Percentiles rank a stretch among this genome's conserved stretches.
phyloP scores from a whole-genome alignment of 305 asterid genomes.

The Euphrasia arctica region DNA sequence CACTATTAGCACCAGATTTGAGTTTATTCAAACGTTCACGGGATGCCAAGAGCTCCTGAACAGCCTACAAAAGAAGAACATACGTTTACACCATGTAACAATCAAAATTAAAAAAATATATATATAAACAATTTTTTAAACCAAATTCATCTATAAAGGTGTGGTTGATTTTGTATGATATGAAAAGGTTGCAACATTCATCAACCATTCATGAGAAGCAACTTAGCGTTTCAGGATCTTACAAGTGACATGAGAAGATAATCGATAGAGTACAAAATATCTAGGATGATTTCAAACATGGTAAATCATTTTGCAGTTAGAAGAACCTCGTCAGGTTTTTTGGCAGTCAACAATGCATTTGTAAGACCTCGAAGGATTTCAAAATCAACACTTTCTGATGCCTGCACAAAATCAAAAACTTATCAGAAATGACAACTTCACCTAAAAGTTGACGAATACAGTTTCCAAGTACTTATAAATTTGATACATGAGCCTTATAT shows the following conservation, averaged over 20 bases:
- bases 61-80: constrained; percentile 55
- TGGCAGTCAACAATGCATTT: constrained; percentile 73
- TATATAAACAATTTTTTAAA: too few species aligned
- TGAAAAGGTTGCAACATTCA: constrained; percentile 8
- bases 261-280: neutral
- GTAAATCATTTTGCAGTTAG: constrained; percentile 15
- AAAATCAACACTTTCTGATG: constrained; percentile 56
- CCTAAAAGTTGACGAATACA: constrained; percentile 11
- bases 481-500: constrained; percentile 20
- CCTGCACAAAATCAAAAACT: constrained; percentile 47
- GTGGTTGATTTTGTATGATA: too few species aligned
- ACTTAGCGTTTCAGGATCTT: constrained; percentile 10
- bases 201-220: constrained; percentile 4
- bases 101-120: constrained; percentile 2
- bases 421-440: constrained; percentile 18
- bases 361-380: constrained; percentile 88
- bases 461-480: constrained; percentile 18
- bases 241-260: constrained; percentile 1
- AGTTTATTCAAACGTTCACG: constrained; percentile 65
- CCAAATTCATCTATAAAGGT: too few species aligned
- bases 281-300: constrained; percentile 11
- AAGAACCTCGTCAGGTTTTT: constrained; percentile 82
- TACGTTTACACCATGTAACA: constrained; percentile 3
- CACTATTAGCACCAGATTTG: constrained; percentile 33
- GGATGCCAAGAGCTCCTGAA: constrained; percentile 61